Conservation (phyloP, 2,329 filamentous ascomycete species). For the Cercospora zeae-maydis region DNA sequence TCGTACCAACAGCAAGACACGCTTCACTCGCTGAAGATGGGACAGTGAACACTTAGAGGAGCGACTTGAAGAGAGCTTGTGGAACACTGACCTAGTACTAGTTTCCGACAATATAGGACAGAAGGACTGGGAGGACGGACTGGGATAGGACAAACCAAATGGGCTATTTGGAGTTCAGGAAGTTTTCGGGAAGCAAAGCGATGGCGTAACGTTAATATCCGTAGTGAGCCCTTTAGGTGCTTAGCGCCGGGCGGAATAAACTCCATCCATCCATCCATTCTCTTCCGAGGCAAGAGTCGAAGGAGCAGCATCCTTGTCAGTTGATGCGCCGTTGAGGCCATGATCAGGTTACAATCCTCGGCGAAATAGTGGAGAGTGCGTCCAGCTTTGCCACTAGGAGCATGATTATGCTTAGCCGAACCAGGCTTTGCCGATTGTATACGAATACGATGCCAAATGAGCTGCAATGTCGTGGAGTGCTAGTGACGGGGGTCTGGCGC, state of each 20-base stretch:
- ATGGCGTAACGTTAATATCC: background rate
- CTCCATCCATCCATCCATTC: background rate
- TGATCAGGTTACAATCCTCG: too few relatives aligned
- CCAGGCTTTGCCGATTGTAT: too few relatives aligned
- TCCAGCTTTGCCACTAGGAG: too few relatives aligned
- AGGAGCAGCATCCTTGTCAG: too few relatives aligned
- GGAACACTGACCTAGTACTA: background rate
- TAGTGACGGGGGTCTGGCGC: too few relatives aligned
- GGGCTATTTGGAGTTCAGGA: background rate
- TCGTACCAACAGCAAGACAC: background rate
- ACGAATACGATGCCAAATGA: too few relatives aligned
- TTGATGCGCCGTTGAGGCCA: too few relatives aligned
- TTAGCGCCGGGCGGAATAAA: background rate
- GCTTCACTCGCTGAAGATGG: slow-evolving; percentile 3
- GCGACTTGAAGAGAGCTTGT: background rate
- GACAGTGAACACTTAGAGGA: slow-evolving; percentile 3
- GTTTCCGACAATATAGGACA: background rate
- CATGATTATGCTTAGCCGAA: too few relatives aligned
- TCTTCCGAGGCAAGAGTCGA: too few relatives aligned
- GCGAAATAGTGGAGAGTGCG: too few relatives aligned
- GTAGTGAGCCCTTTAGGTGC: background rate
- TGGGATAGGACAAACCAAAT: background rate
- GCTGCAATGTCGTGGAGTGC: too few relatives aligned
- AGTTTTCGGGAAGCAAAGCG: background rate
- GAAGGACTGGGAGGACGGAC: background rate